A percentile compares a stretch with the other conserved stretches of the same genome.
Conservation (phyloP, 345 rosid species). For the Sisymbrium irio region DNA sequence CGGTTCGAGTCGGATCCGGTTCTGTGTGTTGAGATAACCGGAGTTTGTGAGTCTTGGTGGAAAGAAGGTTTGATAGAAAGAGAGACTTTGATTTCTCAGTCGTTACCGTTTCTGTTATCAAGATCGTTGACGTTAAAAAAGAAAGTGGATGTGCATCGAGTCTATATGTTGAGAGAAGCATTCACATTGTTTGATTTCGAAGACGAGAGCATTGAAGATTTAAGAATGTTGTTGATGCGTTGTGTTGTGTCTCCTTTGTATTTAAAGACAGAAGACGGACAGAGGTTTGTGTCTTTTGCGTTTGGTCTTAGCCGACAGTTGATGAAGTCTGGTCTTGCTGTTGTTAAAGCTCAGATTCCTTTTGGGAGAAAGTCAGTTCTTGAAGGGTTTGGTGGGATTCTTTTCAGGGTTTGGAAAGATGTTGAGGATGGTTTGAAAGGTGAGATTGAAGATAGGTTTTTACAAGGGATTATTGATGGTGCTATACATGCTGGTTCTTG, state of each 20-base stretch:
- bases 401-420: slow-evolving; percentile 82
- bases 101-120: slow-evolving; percentile 70
- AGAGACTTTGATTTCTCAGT: slow-evolving; percentile 72
- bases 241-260: slow-evolving; percentile 77
- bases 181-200: slow-evolving; percentile 75
- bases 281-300: slow-evolving; percentile 62
- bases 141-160: slow-evolving; percentile 81
- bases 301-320: slow-evolving; percentile 76
- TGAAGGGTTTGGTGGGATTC: slow-evolving; percentile 82
- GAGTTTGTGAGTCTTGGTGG: slow-evolving; percentile 85
- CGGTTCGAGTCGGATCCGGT: slow-evolving; percentile 66
- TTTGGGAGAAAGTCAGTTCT: slow-evolving; percentile 80
- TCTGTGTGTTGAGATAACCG: slow-evolving; percentile 58
- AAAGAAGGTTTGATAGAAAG: slow-evolving; percentile 52
- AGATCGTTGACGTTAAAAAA: slow-evolving; percentile 74
- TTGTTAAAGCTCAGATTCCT: slow-evolving; percentile 82
- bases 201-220: slow-evolving; percentile 84
- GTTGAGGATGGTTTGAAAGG: slow-evolving; percentile 49
- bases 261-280: slow-evolving; percentile 81
- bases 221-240: slow-evolving; percentile 68
- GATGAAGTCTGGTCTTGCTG: slow-evolving; percentile 71
- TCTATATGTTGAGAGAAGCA: slow-evolving; percentile 70
- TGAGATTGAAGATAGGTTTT: slow-evolving; percentile 73
- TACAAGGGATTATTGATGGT: slow-evolving; percentile 70
- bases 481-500: slow-evolving; percentile 59